These are phyloP conservation scores for Salvia miltiorrhiza DNA, from an alignment of 257 asterid species.

Conservation along the genomic window DNA sequence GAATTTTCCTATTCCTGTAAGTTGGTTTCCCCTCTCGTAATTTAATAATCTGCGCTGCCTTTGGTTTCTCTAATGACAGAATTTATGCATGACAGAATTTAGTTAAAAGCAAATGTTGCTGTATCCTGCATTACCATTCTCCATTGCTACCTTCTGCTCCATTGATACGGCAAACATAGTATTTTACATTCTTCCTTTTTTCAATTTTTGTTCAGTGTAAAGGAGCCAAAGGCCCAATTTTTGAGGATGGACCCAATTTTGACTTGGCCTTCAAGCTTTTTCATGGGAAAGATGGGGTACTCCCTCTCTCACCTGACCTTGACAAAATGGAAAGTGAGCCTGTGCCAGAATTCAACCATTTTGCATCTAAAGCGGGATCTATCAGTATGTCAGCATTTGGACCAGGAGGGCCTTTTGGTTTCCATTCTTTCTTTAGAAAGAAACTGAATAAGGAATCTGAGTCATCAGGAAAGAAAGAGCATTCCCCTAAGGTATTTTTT, in stretches of 20 bases:
- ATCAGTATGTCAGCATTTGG: slow-evolving; percentile 77
- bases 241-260: slow-evolving; percentile 79
- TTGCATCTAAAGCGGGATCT: slow-evolving; percentile 69
- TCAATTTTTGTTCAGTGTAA: slow-evolving; percentile 33
- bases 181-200: slow-evolving; percentile 2
- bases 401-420: slow-evolving; percentile 76
- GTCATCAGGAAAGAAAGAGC: slow-evolving; percentile 42
- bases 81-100: neutral
- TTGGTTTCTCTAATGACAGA: neutral
- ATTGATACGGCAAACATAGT: neutral
- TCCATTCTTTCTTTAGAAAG: slow-evolving; percentile 55
- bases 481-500: slow-evolving; percentile 44
- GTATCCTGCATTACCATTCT: neutral
- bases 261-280: slow-evolving; percentile 65
- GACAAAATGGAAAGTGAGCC: slow-evolving; percentile 33
- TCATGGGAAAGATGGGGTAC: slow-evolving; percentile 79
- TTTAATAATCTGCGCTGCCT: neutral
- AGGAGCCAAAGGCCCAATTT: slow-evolving; percentile 68
- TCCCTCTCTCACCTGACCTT: slow-evolving; percentile 43
- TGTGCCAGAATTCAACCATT: slow-evolving; percentile 50
- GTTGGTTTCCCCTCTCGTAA: slow-evolving; percentile 15
- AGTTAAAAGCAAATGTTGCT: neutral
- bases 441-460: slow-evolving; percentile 47
- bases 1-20: slow-evolving; percentile 50
- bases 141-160: neutral